Conservation (phyloP, 2,329 filamentous ascomycete species). For the Pseudogymnoascus sp. region DNA sequence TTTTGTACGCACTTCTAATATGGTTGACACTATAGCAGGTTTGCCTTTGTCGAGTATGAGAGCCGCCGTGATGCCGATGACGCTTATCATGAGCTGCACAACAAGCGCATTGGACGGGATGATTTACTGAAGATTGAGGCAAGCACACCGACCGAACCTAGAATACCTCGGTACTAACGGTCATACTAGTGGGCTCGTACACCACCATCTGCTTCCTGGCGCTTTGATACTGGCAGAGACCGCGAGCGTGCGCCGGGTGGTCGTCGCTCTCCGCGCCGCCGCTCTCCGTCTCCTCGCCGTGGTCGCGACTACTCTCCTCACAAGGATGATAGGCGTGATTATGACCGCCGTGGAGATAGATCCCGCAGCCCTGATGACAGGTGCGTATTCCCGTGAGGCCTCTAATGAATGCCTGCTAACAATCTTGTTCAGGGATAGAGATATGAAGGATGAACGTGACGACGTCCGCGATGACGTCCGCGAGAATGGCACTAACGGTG, state of each 20-base stretch:
- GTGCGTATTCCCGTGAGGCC: slow-evolving; percentile 31
- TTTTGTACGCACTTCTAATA: slow-evolving; percentile 25
- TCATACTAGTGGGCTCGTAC: slow-evolving; percentile 82
- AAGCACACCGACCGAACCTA: slow-evolving; percentile 28
- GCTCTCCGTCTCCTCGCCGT: slow-evolving; percentile 50
- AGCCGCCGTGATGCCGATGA: slow-evolving; percentile 96
- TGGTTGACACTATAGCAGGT: slow-evolving; percentile 47
- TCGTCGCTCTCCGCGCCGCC: slow-evolving; percentile 56
- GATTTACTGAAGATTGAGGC: slow-evolving; percentile 98
- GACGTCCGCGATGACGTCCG: slow-evolving; percentile 45
- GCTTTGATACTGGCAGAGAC: slow-evolving; percentile 86
- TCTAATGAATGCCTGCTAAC: background rate
- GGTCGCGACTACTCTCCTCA: slow-evolving; percentile 72
- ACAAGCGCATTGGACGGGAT: slow-evolving; percentile 94
- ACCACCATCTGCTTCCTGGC: slow-evolving; percentile 95
- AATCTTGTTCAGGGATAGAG: slow-evolving; percentile 33
- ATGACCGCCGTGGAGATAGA: slow-evolving; percentile 66
- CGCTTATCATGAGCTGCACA: slow-evolving; percentile 99
- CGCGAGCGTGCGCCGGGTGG: slow-evolving; percentile 49
- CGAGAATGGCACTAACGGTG: slow-evolving; percentile 73
- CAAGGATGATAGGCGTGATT: slow-evolving; percentile 78
- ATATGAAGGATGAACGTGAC: slow-evolving; percentile 50
- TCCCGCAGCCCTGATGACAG: slow-evolving; percentile 62
- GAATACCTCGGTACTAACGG: background rate
- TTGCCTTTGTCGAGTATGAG: slow-evolving; percentile 98